These are phyloP conservation scores for Hibiscus syriacus DNA, from an alignment of 345 rosid genomes.

Conservation along the genomic window DNA sequence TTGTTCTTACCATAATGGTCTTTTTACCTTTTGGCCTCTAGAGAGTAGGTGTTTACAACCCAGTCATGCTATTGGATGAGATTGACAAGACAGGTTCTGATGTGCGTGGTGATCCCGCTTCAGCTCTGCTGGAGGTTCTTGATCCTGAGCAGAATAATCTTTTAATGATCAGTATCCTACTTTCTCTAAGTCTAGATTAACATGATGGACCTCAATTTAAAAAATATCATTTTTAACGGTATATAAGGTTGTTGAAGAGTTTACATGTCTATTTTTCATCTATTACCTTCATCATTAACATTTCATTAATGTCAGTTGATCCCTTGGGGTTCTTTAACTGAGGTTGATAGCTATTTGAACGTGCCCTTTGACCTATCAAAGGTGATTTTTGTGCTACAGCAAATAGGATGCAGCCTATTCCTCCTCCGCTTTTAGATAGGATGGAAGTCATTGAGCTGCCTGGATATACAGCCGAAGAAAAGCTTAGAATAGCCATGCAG, in stretches of 20 bases:
- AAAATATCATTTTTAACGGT: background rate
- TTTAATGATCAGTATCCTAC: slow-evolving; percentile 98
- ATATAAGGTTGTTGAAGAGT: background rate
- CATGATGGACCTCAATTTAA: background rate
- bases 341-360: slow-evolving; percentile 68
- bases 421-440: slow-evolving; percentile 91
- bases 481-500: slow-evolving; percentile 83
- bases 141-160: slow-evolving; percentile 92
- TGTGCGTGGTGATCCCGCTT: slow-evolving; percentile 97
- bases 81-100: slow-evolving; percentile 98
- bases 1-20: background rate
- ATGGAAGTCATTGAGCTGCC: slow-evolving; percentile 98
- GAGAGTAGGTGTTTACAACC: slow-evolving; percentile 97
- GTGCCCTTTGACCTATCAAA: slow-evolving; percentile 97
- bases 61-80: slow-evolving; percentile 95
- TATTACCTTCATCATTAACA: background rate
- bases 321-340: slow-evolving; percentile 45
- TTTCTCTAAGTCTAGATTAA: slow-evolving; percentile 11
- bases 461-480: slow-evolving; percentile 95
- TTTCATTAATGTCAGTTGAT: slow-evolving; percentile 1
- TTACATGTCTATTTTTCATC: slow-evolving; percentile 9
- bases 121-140: slow-evolving; percentile 97
- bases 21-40: slow-evolving; percentile 30
- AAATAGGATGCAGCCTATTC: slow-evolving; percentile 87
- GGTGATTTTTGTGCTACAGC: slow-evolving; percentile 97